Evolutionary conservation across 306 rosid species (phyloP), one percentile per base, ranked within the genome.

Genomic region (Cucurbita maxima): DNA sequence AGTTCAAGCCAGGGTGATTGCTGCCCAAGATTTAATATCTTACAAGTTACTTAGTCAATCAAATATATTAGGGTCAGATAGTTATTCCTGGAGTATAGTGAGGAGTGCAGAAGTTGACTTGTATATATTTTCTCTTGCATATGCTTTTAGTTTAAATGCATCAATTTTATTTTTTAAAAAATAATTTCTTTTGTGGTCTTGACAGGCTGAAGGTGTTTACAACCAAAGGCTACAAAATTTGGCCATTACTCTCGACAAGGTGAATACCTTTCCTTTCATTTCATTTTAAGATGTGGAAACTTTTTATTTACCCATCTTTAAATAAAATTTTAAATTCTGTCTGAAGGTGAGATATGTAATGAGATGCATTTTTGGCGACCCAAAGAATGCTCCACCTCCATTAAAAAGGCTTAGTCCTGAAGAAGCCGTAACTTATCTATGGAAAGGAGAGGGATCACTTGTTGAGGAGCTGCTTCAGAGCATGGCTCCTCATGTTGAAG

Each of bases 231-330:
- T 95, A 79, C 97, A 95, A 85, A 95, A 95, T 82, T 88, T 95
- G 81, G 97, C 99, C 47, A 92, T 95, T 80, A 95, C 99, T 81
- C 96, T 95, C 16, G 99, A 95, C 84, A 95, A 91, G 99, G 99
- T 95, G 79, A 76, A 74, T 82, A 10, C 47, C 58, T 10, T 62
- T 38, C 22, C 5, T 34, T 50, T 51, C 60, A 11, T 54, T 55
- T 13, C 55, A 37, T 54, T 22, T 72, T 30, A 72, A 36, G 41
- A 30, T 25, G 22, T 70, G 20, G 62, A 34, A 54, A 48, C 40
- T 61, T 52, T 18, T 34, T 54, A 64, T 44, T 43, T 41, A 9
- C 25, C 9, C 19, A 37, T 72, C 30, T 56, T 59, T 8, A 13
- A 73, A 1, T 43, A 12, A 43, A 13, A 18, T 45, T 74, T 74